Evolutionary conservation across 768 basidiomycete genomes (phyloP).

Genomic region (Auriculariales sp.): DNA sequence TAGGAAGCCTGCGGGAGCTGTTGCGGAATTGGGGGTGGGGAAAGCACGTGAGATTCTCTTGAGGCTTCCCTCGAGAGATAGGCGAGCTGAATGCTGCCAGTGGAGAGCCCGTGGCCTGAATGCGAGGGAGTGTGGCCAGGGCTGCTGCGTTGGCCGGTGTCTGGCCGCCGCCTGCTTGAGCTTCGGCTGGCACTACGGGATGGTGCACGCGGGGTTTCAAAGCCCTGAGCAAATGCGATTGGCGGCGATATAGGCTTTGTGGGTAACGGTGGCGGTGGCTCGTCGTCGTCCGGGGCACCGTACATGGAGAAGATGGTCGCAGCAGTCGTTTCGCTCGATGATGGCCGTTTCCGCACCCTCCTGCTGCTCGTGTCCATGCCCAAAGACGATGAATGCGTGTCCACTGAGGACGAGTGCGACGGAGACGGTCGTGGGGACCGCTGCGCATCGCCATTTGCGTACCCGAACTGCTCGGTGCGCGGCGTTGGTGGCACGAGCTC

Average conservation of each 20-base stretch:
- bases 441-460: not conserved
- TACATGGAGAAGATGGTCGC: slow-evolving; percentile 85
- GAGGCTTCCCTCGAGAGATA: not conserved
- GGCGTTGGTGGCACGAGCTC: slow-evolving; percentile 1
- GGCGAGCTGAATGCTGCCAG: slow-evolving; percentile 1
- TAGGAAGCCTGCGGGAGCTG: slow-evolving; percentile 1
- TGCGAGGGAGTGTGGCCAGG: not conserved
- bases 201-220: not conserved
- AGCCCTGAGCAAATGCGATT: not conserved
- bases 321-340: slow-evolving; percentile 44
- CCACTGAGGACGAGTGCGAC: not conserved
- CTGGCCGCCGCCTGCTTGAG: not conserved
- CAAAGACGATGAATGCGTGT: not conserved
- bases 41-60: not conserved
- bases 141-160: no score
- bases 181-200: not conserved
- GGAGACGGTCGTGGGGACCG: not conserved
- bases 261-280: not conserved
- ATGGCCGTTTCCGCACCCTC: not conserved
- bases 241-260: not conserved
- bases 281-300: slow-evolving; percentile 26
- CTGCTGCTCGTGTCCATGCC: not conserved
- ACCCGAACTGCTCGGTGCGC: not conserved
- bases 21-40: not conserved
- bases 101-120: not conserved